Evolutionary conservation across 192 early-diverging fungal genomes (phyloP).

Genomic region (Chytriomyces sp.): DNA sequence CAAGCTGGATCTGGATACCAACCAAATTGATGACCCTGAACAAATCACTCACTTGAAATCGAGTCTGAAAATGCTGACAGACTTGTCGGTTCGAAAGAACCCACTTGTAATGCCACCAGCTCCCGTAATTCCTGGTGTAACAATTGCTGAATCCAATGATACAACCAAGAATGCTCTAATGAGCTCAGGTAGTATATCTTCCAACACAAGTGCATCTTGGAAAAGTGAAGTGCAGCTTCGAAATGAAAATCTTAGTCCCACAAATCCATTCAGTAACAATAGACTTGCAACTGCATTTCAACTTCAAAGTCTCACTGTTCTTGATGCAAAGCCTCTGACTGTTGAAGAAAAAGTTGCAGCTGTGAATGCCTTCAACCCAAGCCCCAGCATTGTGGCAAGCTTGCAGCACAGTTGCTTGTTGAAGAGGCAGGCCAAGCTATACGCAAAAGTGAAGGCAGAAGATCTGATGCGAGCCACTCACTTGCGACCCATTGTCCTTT

Average conservation of each 20-base stretch:
- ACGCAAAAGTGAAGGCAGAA: slow-evolving; percentile 42
- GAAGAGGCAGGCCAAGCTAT: slow-evolving; percentile 37
- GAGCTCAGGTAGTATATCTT: background rate
- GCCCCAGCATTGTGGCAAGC: slow-evolving; percentile 45
- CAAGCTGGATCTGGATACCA: slow-evolving; percentile 38
- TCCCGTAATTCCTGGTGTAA: slow-evolving; percentile 21
- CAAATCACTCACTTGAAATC: slow-evolving; percentile 31
- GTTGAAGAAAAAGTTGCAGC: slow-evolving; percentile 59
- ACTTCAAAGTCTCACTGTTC: slow-evolving; percentile 41
- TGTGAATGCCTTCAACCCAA: slow-evolving; percentile 51
- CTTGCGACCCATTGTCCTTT: slow-evolving; percentile 55
- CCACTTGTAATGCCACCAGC: slow-evolving; percentile 34
- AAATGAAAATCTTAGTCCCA: background rate
- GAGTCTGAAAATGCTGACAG: slow-evolving; percentile 36
- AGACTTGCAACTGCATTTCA: slow-evolving; percentile 44
- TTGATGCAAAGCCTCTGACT: slow-evolving; percentile 49
- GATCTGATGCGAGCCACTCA: slow-evolving; percentile 45
- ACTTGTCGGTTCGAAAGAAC: slow-evolving; percentile 40
- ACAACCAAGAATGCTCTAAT: background rate
- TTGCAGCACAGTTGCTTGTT: slow-evolving; percentile 49
- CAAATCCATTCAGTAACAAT: slow-evolving; percentile 18
- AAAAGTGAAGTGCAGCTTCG: background rate
- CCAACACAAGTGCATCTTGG: background rate
- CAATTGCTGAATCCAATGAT: background rate
- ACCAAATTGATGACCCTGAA: slow-evolving; percentile 33